Base-by-base conservation (phyloP, 495 filamentous ascomycete genomes). In the Aspergillus funiculosus region DNA sequence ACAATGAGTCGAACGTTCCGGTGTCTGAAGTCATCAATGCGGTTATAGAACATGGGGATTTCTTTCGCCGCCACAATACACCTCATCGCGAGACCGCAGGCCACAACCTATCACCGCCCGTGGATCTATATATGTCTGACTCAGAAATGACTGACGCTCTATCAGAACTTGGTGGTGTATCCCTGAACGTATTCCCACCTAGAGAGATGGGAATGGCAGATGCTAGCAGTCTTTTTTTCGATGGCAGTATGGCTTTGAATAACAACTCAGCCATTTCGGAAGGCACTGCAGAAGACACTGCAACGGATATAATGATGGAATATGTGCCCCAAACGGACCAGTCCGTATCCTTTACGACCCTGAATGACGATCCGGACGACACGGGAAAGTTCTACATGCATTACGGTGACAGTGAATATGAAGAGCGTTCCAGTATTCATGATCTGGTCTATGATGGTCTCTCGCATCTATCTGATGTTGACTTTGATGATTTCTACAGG, bases 351-450 rank as follows among this genome's bases (percentile, higher is more conserved):
- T 39, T 52, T 1, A 42, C 52, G 0, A 30, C 34, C 0, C 36
- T 47, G 3, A 59, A 66, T 28, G 51, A 62, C 37, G 64, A 70
- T 10, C 42, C 56, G 1, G 62, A 64, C 32, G 64, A 73, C 19
- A 54, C 62, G 22, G 50, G 60, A 18, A 60, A 54, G 24, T 73
- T 71, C 24, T 70, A 73, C 40, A 54, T 59, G 5, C 64, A 62
- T 15, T 57, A 64, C 22, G 56, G 53, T 15, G 50, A 56, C 14
- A 53, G 49, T 27, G 58, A 62, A 11, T 48, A 50, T 19, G 51
- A 54, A 18, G 34, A n/a, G n/a, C n/a, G n/a, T n/a, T 40, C 19
- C 40, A 52, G 15, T 43, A 38, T 25, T 11, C 20, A 48, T 31
- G n/a, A 34, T 11, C 44, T 35, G 8, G 13, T 13, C 37, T 30